Percentiles rank a stretch among this genome's conserved stretches.
phyloP scores from a whole-genome alignment of 805 yeast genomes.

The Ogataea chonburiensis region DNA sequence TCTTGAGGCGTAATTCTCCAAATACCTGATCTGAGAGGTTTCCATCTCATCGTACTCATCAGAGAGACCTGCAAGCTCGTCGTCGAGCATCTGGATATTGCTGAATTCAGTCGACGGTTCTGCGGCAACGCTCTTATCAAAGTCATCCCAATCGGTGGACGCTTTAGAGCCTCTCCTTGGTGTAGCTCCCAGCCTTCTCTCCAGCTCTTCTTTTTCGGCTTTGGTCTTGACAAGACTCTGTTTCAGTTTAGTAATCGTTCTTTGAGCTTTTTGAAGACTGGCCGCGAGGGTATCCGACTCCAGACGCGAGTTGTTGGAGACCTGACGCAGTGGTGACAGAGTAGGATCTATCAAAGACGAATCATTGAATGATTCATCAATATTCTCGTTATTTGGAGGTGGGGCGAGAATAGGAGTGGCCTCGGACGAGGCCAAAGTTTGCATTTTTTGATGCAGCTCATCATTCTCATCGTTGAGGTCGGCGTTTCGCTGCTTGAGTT shows the following conservation, averaged over 20 bases:
- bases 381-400: slow-evolving; percentile 8
- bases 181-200: slow-evolving; percentile 21
- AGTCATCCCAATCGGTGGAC: slow-evolving; percentile 23
- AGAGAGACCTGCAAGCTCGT: slow-evolving; percentile 21
- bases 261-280: slow-evolving; percentile 63
- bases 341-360: slow-evolving; percentile 34
- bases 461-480: slow-evolving; percentile 72
- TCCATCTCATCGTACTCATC: slow-evolving; percentile 13
- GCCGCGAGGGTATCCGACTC: slow-evolving; percentile 67
- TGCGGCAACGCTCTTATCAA: slow-evolving; percentile 22
- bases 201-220: slow-evolving; percentile 39
- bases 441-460: slow-evolving; percentile 43
- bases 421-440: slow-evolving; percentile 22
- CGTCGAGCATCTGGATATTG: slow-evolving; percentile 17
- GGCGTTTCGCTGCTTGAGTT: slow-evolving; percentile 49
- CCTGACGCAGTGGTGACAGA: slow-evolving; percentile 34
- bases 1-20: slow-evolving; percentile 32
- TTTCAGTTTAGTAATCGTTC: slow-evolving; percentile 60
- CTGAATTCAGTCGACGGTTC: slow-evolving; percentile 16
- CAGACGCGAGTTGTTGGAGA: slow-evolving; percentile 44
- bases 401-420: slow-evolving; percentile 8
- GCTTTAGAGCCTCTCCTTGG: slow-evolving; percentile 9
- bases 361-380: slow-evolving; percentile 39
- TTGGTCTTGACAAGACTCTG: slow-evolving; percentile 45
- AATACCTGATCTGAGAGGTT: slow-evolving; percentile 19